Evolutionary conservation across 2,329 filamentous ascomycete species (phyloP), one percentile per base, ranked within the genome.

Genomic region (Thielaviopsis euricoi): DNA sequence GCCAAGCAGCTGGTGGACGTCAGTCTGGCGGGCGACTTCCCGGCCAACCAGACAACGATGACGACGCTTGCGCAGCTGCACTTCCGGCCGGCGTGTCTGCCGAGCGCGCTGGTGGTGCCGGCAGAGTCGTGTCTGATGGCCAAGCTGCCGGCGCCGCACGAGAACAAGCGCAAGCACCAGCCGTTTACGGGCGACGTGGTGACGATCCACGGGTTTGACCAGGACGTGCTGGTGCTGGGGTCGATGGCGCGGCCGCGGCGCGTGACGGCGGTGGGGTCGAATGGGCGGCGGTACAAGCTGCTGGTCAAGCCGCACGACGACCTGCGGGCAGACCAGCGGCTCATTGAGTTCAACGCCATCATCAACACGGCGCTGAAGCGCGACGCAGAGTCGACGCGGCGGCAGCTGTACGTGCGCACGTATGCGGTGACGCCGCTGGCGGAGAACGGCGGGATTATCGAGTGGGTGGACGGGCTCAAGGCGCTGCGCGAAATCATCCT

Each of bases 301-400:
- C 78, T 99, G 58, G 94, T 95, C 74, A 98, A 99, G 67, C 94
- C 93, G 9, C 97, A 97, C 69, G 93, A 98, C 68, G 94, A 99
- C 68, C 79, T 99, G 23, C 86, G 93, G 55, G 98, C 95, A 63
- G 94, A 99, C 66, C 91, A 97, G 69, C 88, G 93, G 55, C 82
- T 98, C 21, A 98, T 98, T 90, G 94, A 98, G 67, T 98, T 98
- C 75, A 98, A 97, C 68, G 83, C 86, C 52, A 93, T 97, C 81
- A 97, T 98, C 74, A 98, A 98, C 68, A 81, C 93, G 60, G 89
- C 91, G 2, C 73, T 99, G 58, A 95, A 96, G 67, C 83, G 87
- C 61, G 90, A 97, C 65, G 84, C 90, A 1, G 90, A 96, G 67
- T 87, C 89, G 17, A 94, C 87, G 69, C 86, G 88, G 68, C 82